Evolutionary conservation across 495 filamentous ascomycete genomes (phyloP).

Genomic region (Neurospora tetraspora): DNA sequence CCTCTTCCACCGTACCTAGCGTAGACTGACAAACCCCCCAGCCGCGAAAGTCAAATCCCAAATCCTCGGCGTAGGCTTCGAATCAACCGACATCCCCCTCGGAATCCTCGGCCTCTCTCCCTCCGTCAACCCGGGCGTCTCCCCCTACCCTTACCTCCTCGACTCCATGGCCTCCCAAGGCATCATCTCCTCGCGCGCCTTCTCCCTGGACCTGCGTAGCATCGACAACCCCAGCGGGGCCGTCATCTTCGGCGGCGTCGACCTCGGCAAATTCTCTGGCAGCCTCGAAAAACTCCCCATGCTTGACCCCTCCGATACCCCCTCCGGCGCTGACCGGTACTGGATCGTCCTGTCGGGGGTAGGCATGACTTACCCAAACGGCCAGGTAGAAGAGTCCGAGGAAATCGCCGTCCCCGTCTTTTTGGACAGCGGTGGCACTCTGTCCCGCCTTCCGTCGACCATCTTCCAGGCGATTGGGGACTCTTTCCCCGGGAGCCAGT

Average conservation of each 20-base stretch:
- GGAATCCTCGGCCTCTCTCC: slow-evolving; percentile 66
- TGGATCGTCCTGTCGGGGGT: slow-evolving; percentile 17
- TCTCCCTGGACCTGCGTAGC: slow-evolving; percentile 55
- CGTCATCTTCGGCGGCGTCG: slow-evolving; percentile 74
- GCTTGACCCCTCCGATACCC: slow-evolving; percentile 18
- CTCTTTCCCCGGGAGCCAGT: slow-evolving; percentile 12
- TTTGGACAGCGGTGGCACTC: slow-evolving; percentile 21
- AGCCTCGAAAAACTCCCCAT: slow-evolving; percentile 42
- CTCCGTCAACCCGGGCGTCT: slow-evolving; percentile 33
- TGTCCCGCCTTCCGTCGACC: slow-evolving; percentile 13
- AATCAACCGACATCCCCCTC: slow-evolving; percentile 34
- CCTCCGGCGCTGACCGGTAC: slow-evolving; percentile 18
- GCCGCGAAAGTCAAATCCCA: slow-evolving; percentile 26
- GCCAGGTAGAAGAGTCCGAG: slow-evolving; percentile 6
- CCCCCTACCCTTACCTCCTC: slow-evolving; percentile 57
- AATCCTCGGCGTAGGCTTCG: slow-evolving; percentile 31
- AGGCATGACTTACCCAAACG: slow-evolving; percentile 18
- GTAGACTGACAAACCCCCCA: slow-evolving; percentile 1
- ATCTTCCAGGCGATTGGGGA: slow-evolving; percentile 19
- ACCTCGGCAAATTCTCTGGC: slow-evolving; percentile 54
- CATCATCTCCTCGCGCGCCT: slow-evolving; percentile 59
- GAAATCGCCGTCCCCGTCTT: slow-evolving; percentile 18
- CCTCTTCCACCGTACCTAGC: too few species aligned
- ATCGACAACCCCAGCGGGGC: slow-evolving; percentile 42
- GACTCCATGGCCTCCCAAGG: slow-evolving; percentile 50